Evolutionary conservation across 306 rosid species (phyloP).

Genomic region (Ceratonia siliqua): DNA sequence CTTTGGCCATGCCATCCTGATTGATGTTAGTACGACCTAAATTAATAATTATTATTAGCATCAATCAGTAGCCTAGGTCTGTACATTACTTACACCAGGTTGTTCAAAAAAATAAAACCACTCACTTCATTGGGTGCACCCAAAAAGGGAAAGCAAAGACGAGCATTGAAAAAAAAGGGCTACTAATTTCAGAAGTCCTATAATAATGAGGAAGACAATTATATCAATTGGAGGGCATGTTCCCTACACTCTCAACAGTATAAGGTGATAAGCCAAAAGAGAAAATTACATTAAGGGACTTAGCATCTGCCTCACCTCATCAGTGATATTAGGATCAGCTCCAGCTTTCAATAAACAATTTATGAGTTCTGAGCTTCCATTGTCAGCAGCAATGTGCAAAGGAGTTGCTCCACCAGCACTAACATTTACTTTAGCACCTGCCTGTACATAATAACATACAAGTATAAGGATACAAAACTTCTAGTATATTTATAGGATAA

Average conservation of each 20-base stretch:
- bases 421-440: slow-evolving; percentile 83
- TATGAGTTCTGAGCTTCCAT: slow-evolving; percentile 64
- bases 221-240: neutral
- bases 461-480: slow-evolving; percentile 27
- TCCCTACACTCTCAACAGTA: neutral
- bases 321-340: slow-evolving; percentile 75
- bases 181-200: neutral
- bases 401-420: slow-evolving; percentile 96
- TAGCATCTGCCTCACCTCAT: slow-evolving; percentile 59
- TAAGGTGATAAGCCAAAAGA: slow-evolving; percentile 8
- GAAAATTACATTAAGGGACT: neutral
- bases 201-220: neutral
- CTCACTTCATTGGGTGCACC: neutral
- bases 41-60: neutral
- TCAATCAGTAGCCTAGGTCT: neutral
- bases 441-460: slow-evolving; percentile 52
- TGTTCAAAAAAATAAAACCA: neutral
- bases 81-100: neutral
- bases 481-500: neutral
- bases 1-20: neutral
- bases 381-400: slow-evolving; percentile 85
- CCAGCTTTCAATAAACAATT: slow-evolving; percentile 78
- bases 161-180: neutral
- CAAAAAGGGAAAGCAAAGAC: neutral
- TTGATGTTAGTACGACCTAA: neutral